These are phyloP conservation scores for Metarhizium anisopliae DNA, from an alignment of 2,329 filamentous ascomycete species.

Conservation along the genomic window DNA sequence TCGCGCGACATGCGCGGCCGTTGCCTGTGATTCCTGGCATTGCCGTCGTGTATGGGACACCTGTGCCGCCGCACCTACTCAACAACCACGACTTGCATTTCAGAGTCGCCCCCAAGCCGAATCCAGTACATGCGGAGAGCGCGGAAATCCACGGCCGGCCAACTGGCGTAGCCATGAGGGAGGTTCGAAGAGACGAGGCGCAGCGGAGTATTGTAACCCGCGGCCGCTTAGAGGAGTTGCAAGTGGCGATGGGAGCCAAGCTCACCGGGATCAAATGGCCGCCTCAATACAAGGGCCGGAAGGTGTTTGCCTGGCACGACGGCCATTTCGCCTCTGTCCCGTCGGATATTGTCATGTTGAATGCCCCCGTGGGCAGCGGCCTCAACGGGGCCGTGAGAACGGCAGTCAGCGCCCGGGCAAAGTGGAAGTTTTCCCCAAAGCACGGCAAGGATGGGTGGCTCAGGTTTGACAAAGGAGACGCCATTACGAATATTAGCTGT, in stretches of 20 bases:
- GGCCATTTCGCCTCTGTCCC: conserved; percentile 41
- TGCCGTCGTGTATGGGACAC: conserved; percentile 34
- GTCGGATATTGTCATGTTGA: conserved; percentile 37
- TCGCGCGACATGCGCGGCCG: conserved; percentile 44
- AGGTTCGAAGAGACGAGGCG: conserved; percentile 36
- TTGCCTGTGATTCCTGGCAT: conserved; percentile 40
- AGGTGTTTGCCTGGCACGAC: conserved; percentile 48
- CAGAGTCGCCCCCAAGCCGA: conserved; percentile 26
- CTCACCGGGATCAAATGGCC: conserved; percentile 44
- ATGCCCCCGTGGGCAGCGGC: conserved; percentile 30
- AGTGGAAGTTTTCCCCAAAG: conserved; percentile 45
- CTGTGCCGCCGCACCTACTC: conserved; percentile 27
- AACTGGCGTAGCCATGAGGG: conserved; percentile 35
- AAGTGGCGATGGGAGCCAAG: conserved; percentile 37
- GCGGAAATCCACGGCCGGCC: conserved; percentile 34
- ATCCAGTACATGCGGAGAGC: conserved; percentile 30
- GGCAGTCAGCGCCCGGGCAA: conserved; percentile 36
- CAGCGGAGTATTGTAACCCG: conserved; percentile 34
- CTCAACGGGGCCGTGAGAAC: conserved; percentile 37
- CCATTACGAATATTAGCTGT: conserved; percentile 55
- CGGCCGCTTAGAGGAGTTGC: conserved; percentile 28
- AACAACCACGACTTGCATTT: conserved; percentile 49
- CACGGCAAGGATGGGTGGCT: conserved; percentile 39
- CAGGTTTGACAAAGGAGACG: conserved; percentile 57
- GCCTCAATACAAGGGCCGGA: conserved; percentile 41